These are phyloP conservation scores for Penicillium corylophilum DNA, from an alignment of 2,329 filamentous ascomycete species.

Conservation along the genomic window DNA sequence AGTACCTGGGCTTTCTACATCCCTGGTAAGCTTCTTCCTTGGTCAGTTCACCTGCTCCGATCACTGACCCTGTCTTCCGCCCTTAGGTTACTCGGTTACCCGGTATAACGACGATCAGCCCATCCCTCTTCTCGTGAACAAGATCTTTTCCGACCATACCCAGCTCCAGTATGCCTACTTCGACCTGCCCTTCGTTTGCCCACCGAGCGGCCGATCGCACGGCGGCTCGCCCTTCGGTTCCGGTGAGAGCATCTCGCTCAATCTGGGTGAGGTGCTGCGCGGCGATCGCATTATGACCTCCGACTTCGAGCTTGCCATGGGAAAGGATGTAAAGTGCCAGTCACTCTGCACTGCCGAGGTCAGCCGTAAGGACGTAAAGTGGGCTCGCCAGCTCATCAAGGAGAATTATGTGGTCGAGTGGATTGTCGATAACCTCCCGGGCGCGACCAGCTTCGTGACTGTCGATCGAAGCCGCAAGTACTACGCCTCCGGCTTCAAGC, in stretches of 20 bases:
- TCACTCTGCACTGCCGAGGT: slow-evolving; percentile 71
- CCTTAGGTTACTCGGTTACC: slow-evolving; percentile 76
- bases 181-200: slow-evolving; percentile 83
- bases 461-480: slow-evolving; percentile 82
- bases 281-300: slow-evolving; percentile 83
- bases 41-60: background rate
- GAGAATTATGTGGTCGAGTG: slow-evolving; percentile 86
- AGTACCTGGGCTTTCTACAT: slow-evolving; percentile 74
- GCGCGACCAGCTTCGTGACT: slow-evolving; percentile 83
- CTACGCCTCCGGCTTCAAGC: slow-evolving; percentile 85
- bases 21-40: slow-evolving; percentile 63
- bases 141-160: slow-evolving; percentile 85
- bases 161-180: slow-evolving; percentile 91
- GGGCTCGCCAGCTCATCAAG: slow-evolving; percentile 69
- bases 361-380: slow-evolving; percentile 62
- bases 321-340: slow-evolving; percentile 69
- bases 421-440: slow-evolving; percentile 90
- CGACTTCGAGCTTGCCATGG: slow-evolving; percentile 78
- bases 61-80: slow-evolving; percentile 11
- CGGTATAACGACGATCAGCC: slow-evolving; percentile 74
- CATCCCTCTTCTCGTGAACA: slow-evolving; percentile 86
- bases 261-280: slow-evolving; percentile 81
- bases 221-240: slow-evolving; percentile 68
- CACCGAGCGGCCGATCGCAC: slow-evolving; percentile 67
- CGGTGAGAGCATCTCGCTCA: slow-evolving; percentile 75